Conservation (phyloP, 2,329 filamentous ascomycete species). For the Sclerotinia minor region DNA sequence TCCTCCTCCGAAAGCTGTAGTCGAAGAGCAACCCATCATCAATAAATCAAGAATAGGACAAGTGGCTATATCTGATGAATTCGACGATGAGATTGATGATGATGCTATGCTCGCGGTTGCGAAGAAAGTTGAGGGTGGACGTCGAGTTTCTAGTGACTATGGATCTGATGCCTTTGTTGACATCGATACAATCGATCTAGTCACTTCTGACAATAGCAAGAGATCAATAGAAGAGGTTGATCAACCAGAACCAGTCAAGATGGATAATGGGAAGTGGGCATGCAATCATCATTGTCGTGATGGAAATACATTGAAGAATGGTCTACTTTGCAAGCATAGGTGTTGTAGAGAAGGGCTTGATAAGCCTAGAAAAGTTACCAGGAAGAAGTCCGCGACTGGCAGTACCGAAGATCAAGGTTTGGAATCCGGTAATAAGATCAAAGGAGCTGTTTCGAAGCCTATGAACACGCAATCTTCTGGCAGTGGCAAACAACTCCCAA, state of each 20-base stretch:
- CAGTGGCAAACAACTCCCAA: background rate
- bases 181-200: slow-evolving; percentile 45
- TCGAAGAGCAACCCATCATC: slow-evolving; percentile 10
- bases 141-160: slow-evolving; percentile 31
- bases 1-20: slow-evolving; percentile 25
- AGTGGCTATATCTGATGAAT: slow-evolving; percentile 35
- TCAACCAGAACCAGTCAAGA: slow-evolving; percentile 48
- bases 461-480: background rate
- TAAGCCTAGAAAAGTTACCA: slow-evolving; percentile 49
- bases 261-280: slow-evolving; percentile 70
- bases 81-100: slow-evolving; percentile 44
- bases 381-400: slow-evolving; percentile 26
- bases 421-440: background rate
- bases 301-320: slow-evolving; percentile 43
- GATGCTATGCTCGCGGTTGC: slow-evolving; percentile 46
- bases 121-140: slow-evolving; percentile 31
- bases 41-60: background rate
- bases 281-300: slow-evolving; percentile 69
- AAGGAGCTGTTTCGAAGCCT: background rate
- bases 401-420: background rate
- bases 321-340: slow-evolving; percentile 62
- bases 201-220: slow-evolving; percentile 14
- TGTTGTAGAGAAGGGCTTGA: slow-evolving; percentile 73
- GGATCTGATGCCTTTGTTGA: slow-evolving; percentile 54
- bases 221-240: slow-evolving; percentile 6